Base-by-base conservation (phyloP, 306 rosid species). In the Rosa lucieae region DNA sequence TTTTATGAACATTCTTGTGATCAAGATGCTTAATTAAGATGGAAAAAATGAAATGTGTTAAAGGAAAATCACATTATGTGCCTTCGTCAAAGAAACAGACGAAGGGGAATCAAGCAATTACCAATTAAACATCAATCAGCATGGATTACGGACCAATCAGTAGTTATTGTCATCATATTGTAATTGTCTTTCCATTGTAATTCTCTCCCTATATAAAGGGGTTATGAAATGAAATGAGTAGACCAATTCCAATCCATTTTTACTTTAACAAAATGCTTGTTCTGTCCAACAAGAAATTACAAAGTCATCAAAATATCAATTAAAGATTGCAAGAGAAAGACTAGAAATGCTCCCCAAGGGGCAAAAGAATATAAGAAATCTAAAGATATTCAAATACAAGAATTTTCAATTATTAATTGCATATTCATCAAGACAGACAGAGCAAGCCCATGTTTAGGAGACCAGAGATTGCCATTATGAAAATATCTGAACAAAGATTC, bases 401-500 rank as follows among this genome's bases (percentile, higher is more conserved):
- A 76, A 66, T 83, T 83, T 85, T 90, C 92, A 73, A 88, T 86
- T 83, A 90, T 80, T 23, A 82, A 70, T 78, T 90, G 94, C 92
- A 90, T 88, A 84, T 86, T 80, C 37, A 73, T 84, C 85, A 88
- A 81, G 66, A 90, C 94, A 75, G 87, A 39, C 70, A 90, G 82
- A 52, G 92, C 92, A 56, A 88, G 88, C 48, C 94, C 94, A 12
- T 85, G 87, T 73, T 79, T 72, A 39, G 90, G 90, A 82, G 94
- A 90, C 94, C 94, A 90, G 61, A 90, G 87, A 80, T 85, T 78
- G 75, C 80, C 75, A 76, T 58, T 82, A 78, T 90, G 90, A 82
- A 90, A 90, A 78, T 88, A 86, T 83, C 92, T 89, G 78, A 90
- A 90, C 83, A 88, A 80, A 75, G 89, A 88, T 14, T 90, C 94